phyloP scores from a whole-genome alignment of 2,329 filamentous ascomycete species.

The Clonostachys chloroleuca region DNA sequence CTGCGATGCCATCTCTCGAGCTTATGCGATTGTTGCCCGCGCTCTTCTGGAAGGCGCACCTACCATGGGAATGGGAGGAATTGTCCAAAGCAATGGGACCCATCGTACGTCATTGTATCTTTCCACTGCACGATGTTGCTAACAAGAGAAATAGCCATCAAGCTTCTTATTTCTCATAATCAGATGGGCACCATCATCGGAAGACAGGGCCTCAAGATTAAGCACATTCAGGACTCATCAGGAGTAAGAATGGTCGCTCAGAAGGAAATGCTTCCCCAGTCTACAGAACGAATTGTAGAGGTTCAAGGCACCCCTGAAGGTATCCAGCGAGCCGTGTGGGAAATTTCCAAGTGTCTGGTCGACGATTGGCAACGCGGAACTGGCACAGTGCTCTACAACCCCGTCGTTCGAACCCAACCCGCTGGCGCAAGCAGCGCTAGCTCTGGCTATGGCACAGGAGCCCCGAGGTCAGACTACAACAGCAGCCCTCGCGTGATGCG shows the following conservation, averaged over 20 bases:
- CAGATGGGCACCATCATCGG: slow-evolving; percentile 99
- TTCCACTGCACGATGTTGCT: background rate
- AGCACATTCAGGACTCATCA: slow-evolving; percentile 96
- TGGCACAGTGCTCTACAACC: slow-evolving; percentile 96
- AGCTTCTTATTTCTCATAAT: slow-evolving; percentile 97
- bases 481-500: slow-evolving; percentile 75
- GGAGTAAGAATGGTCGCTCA: slow-evolving; percentile 98
- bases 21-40: slow-evolving; percentile 89
- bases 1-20: slow-evolving; percentile 82
- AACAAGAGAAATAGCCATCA: slow-evolving; percentile 63
- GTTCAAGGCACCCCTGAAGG: slow-evolving; percentile 92
- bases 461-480: slow-evolving; percentile 46
- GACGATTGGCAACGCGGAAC: slow-evolving; percentile 98
- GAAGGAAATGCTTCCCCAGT: slow-evolving; percentile 99
- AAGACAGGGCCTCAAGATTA: slow-evolving; percentile 94
- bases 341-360: slow-evolving; percentile 97
- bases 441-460: slow-evolving; percentile 24
- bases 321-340: slow-evolving; percentile 95
- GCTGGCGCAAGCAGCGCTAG: slow-evolving; percentile 28
- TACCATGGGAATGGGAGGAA: slow-evolving; percentile 91
- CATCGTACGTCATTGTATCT: slow-evolving; percentile 61
- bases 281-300: slow-evolving; percentile 95
- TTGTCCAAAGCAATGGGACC: slow-evolving; percentile 82
- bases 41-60: slow-evolving; percentile 90
- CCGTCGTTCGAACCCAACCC: slow-evolving; percentile 79